A percentile compares a stretch with the other conserved stretches of the same genome.
phyloP scores from a whole-genome alignment of 2,329 filamentous ascomycete species.

The Penicillium sp. region DNA sequence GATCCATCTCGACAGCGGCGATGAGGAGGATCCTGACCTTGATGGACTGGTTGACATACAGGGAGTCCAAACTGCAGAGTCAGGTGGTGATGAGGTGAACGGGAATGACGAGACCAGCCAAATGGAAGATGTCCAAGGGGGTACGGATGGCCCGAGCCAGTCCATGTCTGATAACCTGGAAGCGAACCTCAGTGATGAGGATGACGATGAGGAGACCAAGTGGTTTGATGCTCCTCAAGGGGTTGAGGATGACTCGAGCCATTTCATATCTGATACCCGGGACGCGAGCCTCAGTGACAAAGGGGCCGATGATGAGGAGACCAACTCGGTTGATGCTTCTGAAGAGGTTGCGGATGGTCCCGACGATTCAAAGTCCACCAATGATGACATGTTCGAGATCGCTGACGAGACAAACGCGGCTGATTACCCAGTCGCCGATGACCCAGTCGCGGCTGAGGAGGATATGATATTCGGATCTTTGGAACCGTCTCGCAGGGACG shows the following conservation, averaged over 20 bases:
- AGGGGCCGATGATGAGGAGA: background rate
- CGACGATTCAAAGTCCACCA: background rate
- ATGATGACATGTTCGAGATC: background rate
- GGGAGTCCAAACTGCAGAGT: background rate
- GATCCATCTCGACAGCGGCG: constrained; percentile 8
- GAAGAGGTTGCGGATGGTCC: background rate
- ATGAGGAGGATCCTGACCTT: background rate
- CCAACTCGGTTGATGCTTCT: background rate
- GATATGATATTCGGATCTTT: constrained; percentile 14
- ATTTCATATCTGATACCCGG: too few relatives aligned
- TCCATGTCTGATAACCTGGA: background rate
- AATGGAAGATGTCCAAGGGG: background rate
- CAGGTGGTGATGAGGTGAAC: background rate
- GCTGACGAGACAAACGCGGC: background rate
- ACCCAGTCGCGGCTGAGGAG: constrained; percentile 11
- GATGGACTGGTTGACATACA: background rate
- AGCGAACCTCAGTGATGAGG: background rate
- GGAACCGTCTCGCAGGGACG: constrained; percentile 1
- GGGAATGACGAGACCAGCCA: background rate
- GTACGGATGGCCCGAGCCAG: background rate
- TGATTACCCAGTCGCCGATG: too few relatives aligned
- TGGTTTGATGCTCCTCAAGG: background rate
- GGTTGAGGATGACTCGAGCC: background rate
- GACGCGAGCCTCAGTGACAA: background rate
- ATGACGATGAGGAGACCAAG: background rate